These are phyloP conservation scores for Epichloe sylvatica DNA, from an alignment of 2,329 filamentous ascomycete species.

Conservation along the genomic window DNA sequence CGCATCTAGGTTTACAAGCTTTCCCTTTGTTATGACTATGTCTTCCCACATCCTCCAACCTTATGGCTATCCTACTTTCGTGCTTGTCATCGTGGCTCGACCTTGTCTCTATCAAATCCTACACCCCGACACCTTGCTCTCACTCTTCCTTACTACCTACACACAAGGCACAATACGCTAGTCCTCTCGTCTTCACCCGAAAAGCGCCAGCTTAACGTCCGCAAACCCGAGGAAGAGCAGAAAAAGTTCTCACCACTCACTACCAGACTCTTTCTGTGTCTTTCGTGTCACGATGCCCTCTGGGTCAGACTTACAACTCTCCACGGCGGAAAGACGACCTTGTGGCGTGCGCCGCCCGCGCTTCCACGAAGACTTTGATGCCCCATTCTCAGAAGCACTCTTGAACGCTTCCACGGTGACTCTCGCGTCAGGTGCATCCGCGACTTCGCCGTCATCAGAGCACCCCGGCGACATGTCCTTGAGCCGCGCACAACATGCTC, in stretches of 20 bases:
- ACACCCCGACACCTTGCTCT: not conserved
- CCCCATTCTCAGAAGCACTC: conserved; percentile 23
- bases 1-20: not conserved
- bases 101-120: not conserved
- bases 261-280: not conserved
- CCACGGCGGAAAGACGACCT: conserved; percentile 1
- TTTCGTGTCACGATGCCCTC: conserved; percentile 13
- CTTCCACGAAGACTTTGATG: conserved; percentile 25
- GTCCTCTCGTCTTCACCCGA: too few relatives aligned
- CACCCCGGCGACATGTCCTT: not conserved
- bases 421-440: conserved; percentile 11
- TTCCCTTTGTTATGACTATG: not conserved
- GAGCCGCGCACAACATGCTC: not conserved
- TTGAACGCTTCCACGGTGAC: conserved; percentile 19
- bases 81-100: not conserved
- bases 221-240: not conserved
- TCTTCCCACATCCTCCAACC: not conserved
- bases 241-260: not conserved
- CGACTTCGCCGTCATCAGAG: conserved; percentile 3
- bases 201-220: too few relatives aligned
- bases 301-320: conserved; percentile 11
- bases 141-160: too few relatives aligned
- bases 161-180: too few relatives aligned
- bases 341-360: conserved; percentile 17
- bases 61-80: not conserved